phyloP scores from a whole-genome alignment of 164 flowering plant genomes.

The Amborella trichopoda region DNA sequence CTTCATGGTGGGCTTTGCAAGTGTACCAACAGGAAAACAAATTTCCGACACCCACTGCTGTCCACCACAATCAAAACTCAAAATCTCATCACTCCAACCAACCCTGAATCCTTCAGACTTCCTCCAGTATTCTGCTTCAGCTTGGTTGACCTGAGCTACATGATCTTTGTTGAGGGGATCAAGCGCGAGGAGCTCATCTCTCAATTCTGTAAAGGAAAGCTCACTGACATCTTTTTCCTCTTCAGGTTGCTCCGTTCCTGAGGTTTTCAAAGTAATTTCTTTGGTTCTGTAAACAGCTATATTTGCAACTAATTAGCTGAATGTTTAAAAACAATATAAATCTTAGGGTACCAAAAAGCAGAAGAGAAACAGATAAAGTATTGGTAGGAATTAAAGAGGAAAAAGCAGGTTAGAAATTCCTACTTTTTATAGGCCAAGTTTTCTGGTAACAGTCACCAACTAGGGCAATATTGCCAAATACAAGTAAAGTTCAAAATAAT shows the following conservation, averaged over 20 bases:
- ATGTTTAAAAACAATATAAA: too few species aligned
- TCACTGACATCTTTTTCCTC: constrained; percentile 45
- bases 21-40: constrained; percentile 88
- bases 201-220: constrained; percentile 78
- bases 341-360: too few species aligned
- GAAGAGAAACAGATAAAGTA: too few species aligned
- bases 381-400: too few species aligned
- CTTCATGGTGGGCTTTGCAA: constrained; percentile 79
- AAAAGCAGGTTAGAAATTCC: too few species aligned
- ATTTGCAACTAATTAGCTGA: constrained; percentile 6
- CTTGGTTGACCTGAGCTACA: constrained; percentile 68
- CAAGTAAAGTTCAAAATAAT: too few species aligned
- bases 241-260: constrained; percentile 15
- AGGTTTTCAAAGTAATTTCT: constrained; percentile 3
- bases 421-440: too few species aligned
- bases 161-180: constrained; percentile 89
- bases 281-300: constrained; percentile 34
- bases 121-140: constrained; percentile 96
- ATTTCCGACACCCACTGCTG: constrained; percentile 99
- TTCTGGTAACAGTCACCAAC: too few species aligned
- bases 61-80: constrained; percentile 99
- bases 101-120: constrained; percentile 95
- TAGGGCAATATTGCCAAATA: too few species aligned
- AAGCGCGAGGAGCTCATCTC: constrained; percentile 88
- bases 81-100: constrained; percentile 98